Evolutionary conservation across 345 rosid genomes (phyloP), one percentile per base, ranked within the genome.

Genomic region (Nasturtium officinale): DNA sequence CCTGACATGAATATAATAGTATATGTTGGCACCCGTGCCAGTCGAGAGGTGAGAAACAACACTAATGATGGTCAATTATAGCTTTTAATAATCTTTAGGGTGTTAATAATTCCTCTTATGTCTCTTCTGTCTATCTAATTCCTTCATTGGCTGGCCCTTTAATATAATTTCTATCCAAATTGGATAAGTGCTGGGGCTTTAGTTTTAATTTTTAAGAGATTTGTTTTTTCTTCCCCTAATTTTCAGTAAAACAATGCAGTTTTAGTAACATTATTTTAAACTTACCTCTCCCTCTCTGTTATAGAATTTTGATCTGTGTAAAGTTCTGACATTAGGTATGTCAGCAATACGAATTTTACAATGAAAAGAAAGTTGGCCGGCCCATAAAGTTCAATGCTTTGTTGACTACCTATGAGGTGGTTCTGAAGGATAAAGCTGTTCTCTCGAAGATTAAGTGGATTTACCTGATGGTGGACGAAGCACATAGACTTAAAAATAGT

Each of bases 381-480:
- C 91, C 97, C 63, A 90, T 86, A 78, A 96, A 92, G 79, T 96
- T 92, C 76, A 92, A 84, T 80, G 57, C 97, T 3, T 82, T 96
- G 66, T 78, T 96, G 87, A 92, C 99, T 51, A 96, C 98, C 3
- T 96, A 96, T 80, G 99, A 96, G 84, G 99, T 96, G 43, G 94
- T 96, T 68, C 85, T 96, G 61, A 96, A 96, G 82, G 99, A 96
- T 69, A 96, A 96, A 76, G 89, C 87, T 56, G 86, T 90, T 58
- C 96, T 96, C 48, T 92, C 98, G 58, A 96, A 85, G 88, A 89
- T 96, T 69, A 96, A 82, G 85, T 96, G 99, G 99, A 87, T 80
- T 81, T 96, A 96, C 83, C 71, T 89, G 75, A 96, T 96, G 99
- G 99, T 96, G 76, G 99, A 96, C 83, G 98, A 96, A 82, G 99